Percentiles rank a stretch among this genome's conserved stretches.
Conservation (phyloP, 2,329 filamentous ascomycete species). For the Aureobasidium pullulans region DNA sequence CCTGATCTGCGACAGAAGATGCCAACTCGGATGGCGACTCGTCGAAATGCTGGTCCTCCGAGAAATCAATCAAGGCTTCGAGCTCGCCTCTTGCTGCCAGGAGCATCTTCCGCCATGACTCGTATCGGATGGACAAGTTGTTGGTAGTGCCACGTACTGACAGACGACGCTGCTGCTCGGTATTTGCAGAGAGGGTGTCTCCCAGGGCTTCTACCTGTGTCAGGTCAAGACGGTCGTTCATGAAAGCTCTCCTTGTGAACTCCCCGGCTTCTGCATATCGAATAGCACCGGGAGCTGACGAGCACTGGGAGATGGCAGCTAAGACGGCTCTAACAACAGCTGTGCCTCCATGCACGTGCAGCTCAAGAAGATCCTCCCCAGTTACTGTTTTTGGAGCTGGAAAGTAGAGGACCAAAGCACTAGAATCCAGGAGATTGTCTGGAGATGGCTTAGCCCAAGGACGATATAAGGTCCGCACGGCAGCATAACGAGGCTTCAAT, state of each 20-base stretch:
- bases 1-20: constrained; percentile 58
- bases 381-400: constrained; percentile 76
- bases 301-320: constrained; percentile 59
- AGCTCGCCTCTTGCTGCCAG: constrained; percentile 81
- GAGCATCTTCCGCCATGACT: constrained; percentile 69
- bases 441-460: constrained; percentile 36
- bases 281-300: constrained; percentile 35
- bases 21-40: constrained; percentile 71
- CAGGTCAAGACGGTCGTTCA: constrained; percentile 77
- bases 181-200: constrained; percentile 58
- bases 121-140: constrained; percentile 66
- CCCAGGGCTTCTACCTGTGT: constrained; percentile 68
- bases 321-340: constrained; percentile 86
- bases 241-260: constrained; percentile 87
- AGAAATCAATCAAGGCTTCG: constrained; percentile 93
- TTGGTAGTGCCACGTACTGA: constrained; percentile 68
- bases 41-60: constrained; percentile 95
- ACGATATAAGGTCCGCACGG: constrained; percentile 66
- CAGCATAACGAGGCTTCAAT: constrained; percentile 57
- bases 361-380: constrained; percentile 83
- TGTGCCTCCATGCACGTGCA: constrained; percentile 88
- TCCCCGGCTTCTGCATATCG: constrained; percentile 92
- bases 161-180: constrained; percentile 84
- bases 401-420: constrained; percentile 76
- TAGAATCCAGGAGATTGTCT: constrained; percentile 59